Evolutionary conservation across 768 basidiomycete genomes (phyloP).

Genomic region (Solioccasus polychromus): DNA sequence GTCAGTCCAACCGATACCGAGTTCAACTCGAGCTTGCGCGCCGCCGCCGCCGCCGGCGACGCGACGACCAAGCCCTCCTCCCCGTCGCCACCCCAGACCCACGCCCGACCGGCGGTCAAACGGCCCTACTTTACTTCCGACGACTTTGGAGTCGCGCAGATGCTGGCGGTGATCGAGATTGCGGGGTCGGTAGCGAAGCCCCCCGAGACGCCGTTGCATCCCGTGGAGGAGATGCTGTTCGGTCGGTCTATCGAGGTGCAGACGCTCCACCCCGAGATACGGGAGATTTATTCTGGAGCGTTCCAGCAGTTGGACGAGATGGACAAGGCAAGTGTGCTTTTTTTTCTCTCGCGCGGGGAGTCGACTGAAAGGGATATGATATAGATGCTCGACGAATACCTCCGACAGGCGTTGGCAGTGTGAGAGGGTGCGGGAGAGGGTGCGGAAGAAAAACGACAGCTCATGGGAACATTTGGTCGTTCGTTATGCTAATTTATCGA

Average conservation of each 20-base stretch:
- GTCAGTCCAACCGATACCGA: constrained; percentile 25
- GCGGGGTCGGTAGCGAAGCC: constrained; percentile 42
- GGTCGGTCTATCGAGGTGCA: constrained; percentile 60
- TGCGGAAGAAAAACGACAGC: no score
- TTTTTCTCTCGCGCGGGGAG: background rate
- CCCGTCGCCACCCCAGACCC: background rate
- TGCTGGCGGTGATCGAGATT: constrained; percentile 86
- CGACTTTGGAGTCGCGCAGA: constrained; percentile 82
- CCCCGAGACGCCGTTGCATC: constrained; percentile 43
- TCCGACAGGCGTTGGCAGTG: constrained; percentile 20
- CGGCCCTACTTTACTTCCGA: constrained; percentile 60
- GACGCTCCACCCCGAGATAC: constrained; percentile 64
- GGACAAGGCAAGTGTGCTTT: constrained; percentile 57
- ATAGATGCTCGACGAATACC: constrained; percentile 31
- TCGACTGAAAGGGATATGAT: background rate
- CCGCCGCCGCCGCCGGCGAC: no score
- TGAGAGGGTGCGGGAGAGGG: constrained; percentile 4
- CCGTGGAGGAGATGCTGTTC: constrained; percentile 74
- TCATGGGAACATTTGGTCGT: background rate
- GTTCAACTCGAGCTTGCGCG: background rate
- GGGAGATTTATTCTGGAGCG: constrained; percentile 66
- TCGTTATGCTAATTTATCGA: constrained; percentile 16
- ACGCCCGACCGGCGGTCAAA: constrained; percentile 28
- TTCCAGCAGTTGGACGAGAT: constrained; percentile 77
- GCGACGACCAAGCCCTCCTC: constrained; percentile 26